Conservation (phyloP, 2,329 filamentous ascomycete genomes). For the Claviceps citrina region DNA sequence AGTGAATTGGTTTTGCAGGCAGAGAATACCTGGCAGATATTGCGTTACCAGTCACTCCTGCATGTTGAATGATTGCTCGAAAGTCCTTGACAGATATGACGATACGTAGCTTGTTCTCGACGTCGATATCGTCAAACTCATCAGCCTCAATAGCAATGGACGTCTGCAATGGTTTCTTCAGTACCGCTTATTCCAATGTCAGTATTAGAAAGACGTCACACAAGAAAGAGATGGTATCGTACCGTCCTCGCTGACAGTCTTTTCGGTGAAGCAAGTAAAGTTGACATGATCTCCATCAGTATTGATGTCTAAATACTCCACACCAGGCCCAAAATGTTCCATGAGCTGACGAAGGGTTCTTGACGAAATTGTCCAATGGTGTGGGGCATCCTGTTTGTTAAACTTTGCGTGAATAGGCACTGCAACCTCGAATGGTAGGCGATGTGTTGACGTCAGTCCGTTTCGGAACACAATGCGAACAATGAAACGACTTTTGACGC, state of each 20-base stretch:
- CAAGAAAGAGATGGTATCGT: conserved; percentile 6
- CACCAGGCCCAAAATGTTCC: conserved; percentile 67
- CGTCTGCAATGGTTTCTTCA: conserved; percentile 69
- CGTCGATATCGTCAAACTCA: conserved; percentile 60
- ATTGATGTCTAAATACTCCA: conserved; percentile 67
- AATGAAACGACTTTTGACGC: conserved; percentile 57
- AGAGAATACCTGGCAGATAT: conserved; percentile 55
- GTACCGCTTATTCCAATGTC: conserved; percentile 36
- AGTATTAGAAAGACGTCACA: not conserved
- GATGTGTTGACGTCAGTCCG: conserved; percentile 63
- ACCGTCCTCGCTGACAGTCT: conserved; percentile 48
- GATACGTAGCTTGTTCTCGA: conserved; percentile 63
- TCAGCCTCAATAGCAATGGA: conserved; percentile 62
- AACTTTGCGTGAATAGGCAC: conserved; percentile 67
- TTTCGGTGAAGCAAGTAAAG: conserved; percentile 71
- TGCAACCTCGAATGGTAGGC: conserved; percentile 57
- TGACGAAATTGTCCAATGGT: conserved; percentile 59
- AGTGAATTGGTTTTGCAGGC: conserved; percentile 55
- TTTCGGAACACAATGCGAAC: conserved; percentile 61
- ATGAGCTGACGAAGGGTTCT: conserved; percentile 58
- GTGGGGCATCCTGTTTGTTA: conserved; percentile 46
- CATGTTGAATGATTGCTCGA: conserved; percentile 62
- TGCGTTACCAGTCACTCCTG: conserved; percentile 50
- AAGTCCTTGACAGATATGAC: conserved; percentile 75
- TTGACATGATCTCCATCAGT: conserved; percentile 58